Conservation (phyloP, 139 green algal genomes). For the Chlorella sp. region DNA sequence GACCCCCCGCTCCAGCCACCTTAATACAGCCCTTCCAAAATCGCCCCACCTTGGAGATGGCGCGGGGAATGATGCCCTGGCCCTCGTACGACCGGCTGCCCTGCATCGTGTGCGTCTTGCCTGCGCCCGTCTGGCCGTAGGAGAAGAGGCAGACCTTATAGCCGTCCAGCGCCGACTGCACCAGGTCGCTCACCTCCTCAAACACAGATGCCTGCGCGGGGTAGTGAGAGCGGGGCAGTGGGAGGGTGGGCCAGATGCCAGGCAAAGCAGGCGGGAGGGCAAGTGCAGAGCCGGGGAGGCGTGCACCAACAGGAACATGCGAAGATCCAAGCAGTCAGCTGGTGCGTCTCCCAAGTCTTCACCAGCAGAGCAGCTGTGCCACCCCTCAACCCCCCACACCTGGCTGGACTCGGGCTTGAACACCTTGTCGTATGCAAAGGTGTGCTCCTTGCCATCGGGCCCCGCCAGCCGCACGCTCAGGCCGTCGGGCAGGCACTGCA, state of each 20-base stretch:
- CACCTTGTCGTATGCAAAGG: slow-evolving; percentile 79
- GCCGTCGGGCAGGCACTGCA: slow-evolving; percentile 64
- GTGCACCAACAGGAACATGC: too few relatives aligned
- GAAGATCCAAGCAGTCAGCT: too few relatives aligned
- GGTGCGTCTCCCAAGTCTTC: too few relatives aligned
- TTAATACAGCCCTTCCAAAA: too few relatives aligned
- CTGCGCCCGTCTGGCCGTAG: slow-evolving; percentile 97
- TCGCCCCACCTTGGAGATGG: slow-evolving; percentile 86
- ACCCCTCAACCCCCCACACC: slow-evolving; percentile 7
- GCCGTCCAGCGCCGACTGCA: slow-evolving; percentile 96
- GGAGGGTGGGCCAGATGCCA: neutral
- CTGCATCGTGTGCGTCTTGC: slow-evolving; percentile 99
- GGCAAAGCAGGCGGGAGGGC: too few relatives aligned
- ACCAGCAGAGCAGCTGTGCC: too few relatives aligned
- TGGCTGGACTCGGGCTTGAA: slow-evolving; percentile 81
- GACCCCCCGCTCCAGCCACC: too few relatives aligned
- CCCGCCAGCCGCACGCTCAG: slow-evolving; percentile 52
- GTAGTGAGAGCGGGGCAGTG: neutral
- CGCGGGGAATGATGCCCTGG: slow-evolving; percentile 90
- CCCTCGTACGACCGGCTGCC: slow-evolving; percentile 51
- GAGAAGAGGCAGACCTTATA: slow-evolving; percentile 99
- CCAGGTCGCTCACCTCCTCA: slow-evolving; percentile 89
- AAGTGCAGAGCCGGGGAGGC: too few relatives aligned
- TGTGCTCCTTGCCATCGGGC: slow-evolving; percentile 74
- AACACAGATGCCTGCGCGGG: slow-evolving; percentile 88